phyloP scores from a whole-genome alignment of 176 grass and related monocot species.

The Carex kokanica region DNA sequence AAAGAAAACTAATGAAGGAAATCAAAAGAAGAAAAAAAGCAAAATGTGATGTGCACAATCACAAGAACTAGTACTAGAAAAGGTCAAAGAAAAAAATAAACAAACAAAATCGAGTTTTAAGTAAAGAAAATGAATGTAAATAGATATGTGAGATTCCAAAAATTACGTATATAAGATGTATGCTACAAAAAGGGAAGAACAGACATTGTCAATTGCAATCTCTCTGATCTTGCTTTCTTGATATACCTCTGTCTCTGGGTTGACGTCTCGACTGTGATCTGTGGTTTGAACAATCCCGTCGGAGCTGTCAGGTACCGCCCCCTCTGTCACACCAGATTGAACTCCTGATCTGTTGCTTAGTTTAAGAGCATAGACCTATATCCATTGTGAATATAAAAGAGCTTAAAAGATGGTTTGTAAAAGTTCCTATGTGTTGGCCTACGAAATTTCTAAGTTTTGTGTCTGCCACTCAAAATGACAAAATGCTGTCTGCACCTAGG shows the following conservation, averaged over 20 bases:
- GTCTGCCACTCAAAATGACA: background rate
- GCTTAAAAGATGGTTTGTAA: background rate
- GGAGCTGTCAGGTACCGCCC: constrained; percentile 38
- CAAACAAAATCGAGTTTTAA: background rate
- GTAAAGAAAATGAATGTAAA: background rate
- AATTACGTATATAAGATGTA: background rate
- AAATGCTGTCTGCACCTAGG: background rate
- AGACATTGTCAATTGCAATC: constrained; percentile 76
- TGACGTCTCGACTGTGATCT: constrained; percentile 44
- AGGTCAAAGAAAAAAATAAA: background rate
- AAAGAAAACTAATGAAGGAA: background rate
- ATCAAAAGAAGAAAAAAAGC: background rate
- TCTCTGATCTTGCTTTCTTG: constrained; percentile 93
- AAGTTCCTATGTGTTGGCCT: background rate
- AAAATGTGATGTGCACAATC: background rate
- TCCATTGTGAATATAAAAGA: constrained; percentile 9
- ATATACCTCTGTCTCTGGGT: constrained; percentile 70
- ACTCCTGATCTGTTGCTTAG: constrained; percentile 62
- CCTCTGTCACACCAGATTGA: constrained; percentile 40
- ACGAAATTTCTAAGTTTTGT: background rate
- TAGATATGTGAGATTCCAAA: background rate
- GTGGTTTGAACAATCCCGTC: constrained; percentile 29
- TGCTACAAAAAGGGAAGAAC: constrained; percentile 25
- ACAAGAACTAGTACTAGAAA: background rate
- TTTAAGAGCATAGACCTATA: constrained; percentile 81